phyloP scores from a whole-genome alignment of 805 yeast species.

The Isabelozyma gotoi region DNA sequence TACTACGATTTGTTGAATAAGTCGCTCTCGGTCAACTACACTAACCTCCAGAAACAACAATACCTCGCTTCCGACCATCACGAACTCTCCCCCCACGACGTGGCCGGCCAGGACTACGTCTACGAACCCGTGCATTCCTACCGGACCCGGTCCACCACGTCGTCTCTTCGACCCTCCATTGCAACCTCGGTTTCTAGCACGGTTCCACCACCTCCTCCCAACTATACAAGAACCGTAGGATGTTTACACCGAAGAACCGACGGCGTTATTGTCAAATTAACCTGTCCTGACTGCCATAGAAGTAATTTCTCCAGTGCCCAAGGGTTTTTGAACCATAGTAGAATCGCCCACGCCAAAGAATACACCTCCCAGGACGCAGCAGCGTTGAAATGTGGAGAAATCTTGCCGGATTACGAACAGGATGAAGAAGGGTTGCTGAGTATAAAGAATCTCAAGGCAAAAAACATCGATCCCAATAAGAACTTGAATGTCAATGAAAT shows the following conservation, averaged over 20 bases:
- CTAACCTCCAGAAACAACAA: slow-evolving; percentile 11
- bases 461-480: slow-evolving; percentile 41
- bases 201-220: not conserved
- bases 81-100: not conserved
- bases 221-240: slow-evolving; percentile 18
- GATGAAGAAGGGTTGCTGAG: slow-evolving; percentile 49
- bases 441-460: slow-evolving; percentile 31
- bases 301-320: slow-evolving; percentile 76
- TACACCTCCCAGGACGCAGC: slow-evolving; percentile 74
- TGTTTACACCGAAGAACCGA: slow-evolving; percentile 69
- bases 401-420: slow-evolving; percentile 54
- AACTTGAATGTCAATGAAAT: slow-evolving; percentile 39
- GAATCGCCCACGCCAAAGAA: slow-evolving; percentile 71
- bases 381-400: slow-evolving; percentile 63
- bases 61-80: slow-evolving; percentile 5
- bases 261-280: slow-evolving; percentile 65
- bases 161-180: slow-evolving; percentile 54
- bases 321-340: slow-evolving; percentile 75
- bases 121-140: slow-evolving; percentile 27
- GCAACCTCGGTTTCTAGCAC: slow-evolving; percentile 20
- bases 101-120: not conserved
- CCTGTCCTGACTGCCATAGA: slow-evolving; percentile 66
- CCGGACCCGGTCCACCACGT: slow-evolving; percentile 51
- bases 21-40: slow-evolving; percentile 31
- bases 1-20: slow-evolving; percentile 39